Conservation (phyloP, 495 filamentous ascomycete species). For the Hypoxylon intermedium region DNA sequence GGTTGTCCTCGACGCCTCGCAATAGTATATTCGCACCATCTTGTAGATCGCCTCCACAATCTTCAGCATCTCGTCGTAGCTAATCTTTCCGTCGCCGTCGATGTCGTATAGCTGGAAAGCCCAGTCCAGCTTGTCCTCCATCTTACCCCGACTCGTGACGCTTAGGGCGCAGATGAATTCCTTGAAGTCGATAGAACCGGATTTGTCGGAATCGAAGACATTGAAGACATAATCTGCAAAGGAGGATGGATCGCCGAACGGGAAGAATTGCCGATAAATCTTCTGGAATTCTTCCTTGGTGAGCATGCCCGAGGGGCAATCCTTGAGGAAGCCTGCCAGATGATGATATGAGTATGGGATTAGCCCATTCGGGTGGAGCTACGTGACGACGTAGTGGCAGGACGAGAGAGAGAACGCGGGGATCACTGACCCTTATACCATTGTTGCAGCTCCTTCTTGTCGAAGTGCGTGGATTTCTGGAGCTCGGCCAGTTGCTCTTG, state of each 20-base stretch:
- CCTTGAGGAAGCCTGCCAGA: slow-evolving; percentile 89
- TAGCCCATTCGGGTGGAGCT: not conserved
- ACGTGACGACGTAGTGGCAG: not conserved
- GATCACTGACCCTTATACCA: slow-evolving; percentile 90
- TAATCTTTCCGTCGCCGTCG: slow-evolving; percentile 97
- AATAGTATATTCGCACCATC: slow-evolving; percentile 70
- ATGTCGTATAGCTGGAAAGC: slow-evolving; percentile 99
- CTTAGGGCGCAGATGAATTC: slow-evolving; percentile 99
- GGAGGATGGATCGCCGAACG: slow-evolving; percentile 93
- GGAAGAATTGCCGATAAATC: slow-evolving; percentile 99
- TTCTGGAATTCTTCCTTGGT: slow-evolving; percentile 99
- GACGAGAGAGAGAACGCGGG: not conserved
- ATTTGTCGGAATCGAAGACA: slow-evolving; percentile 97
- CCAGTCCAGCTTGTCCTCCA: slow-evolving; percentile 99
- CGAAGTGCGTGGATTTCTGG: slow-evolving; percentile 95
- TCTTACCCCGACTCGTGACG: slow-evolving; percentile 94
- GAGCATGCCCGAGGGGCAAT: slow-evolving; percentile 94
- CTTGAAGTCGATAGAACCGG: slow-evolving; percentile 98
- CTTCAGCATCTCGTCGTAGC: slow-evolving; percentile 97
- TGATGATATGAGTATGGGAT: slow-evolving; percentile 8
- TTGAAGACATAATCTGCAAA: slow-evolving; percentile 99
- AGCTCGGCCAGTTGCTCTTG: slow-evolving; percentile 93
- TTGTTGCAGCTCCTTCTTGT: slow-evolving; percentile 99
- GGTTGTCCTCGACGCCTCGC: not conserved
- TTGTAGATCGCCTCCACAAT: slow-evolving; percentile 99